Evolutionary conservation across 805 yeast species (phyloP), one percentile per base, ranked within the genome.

Genomic region (Huiozyma naganishii): DNA sequence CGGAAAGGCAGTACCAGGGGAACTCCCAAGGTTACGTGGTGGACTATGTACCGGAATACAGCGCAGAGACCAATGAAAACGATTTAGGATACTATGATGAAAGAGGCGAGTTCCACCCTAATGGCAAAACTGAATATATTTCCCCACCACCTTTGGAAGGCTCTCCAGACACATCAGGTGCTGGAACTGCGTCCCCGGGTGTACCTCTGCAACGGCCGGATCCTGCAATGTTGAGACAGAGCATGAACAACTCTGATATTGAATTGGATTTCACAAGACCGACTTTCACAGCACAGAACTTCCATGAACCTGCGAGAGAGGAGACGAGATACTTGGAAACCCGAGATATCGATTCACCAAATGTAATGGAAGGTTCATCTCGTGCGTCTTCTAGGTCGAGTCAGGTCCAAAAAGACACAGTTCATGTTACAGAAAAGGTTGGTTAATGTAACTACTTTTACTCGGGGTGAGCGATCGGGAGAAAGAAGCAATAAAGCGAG

Each of bases 81-180:
- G 95, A 88, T 57, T 75, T 83, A 58, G 95, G 94, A 0, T 80
- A 74, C 58, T 85, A 83, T 53, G 92, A 84, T 58, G 65, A 64
- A 32, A 59, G 69, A 32, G 95, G 87, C 33, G 67, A 58, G 43
- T 73, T 73, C 50, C 72, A 67, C 48, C 45, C 64, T 7, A 68
- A 66, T 43, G 53, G 59, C 32, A 64, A 65, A 47, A 57, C 61
- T 6, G 58, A 57, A 37, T 48, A 48, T 35, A 39, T 52, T 27
- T 53, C 58, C 7, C 60, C 65, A n/a, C 64, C 64, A 6, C 46
- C 54, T n/a, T 48, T 54, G 13, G 51, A 89, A 87, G 3, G 71
- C 77, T 49, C 41, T 37, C 30, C 27, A 1, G 33, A 28, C 10
- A 53, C 63, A 10, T 30, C 37, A 32, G 81, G 74, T 48, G 71